Conservation (phyloP, 2,329 filamentous ascomycete species). For the Ramularia endophylla region DNA sequence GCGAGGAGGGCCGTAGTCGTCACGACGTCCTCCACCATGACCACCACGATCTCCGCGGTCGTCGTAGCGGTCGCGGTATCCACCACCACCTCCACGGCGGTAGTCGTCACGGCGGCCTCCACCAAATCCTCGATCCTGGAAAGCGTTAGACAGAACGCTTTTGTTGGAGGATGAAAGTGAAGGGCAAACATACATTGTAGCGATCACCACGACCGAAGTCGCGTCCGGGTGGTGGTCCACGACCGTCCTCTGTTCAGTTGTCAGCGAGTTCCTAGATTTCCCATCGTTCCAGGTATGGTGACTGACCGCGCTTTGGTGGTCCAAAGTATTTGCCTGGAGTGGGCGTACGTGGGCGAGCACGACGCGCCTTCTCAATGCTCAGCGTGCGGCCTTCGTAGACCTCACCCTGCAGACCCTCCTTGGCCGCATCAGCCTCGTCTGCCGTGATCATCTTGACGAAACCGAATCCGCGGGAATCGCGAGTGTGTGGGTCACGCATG, state of each 20-base stretch:
- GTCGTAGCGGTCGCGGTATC: conserved; percentile 54
- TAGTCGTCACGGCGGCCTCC: conserved; percentile 44
- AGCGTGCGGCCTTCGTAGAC: conserved; percentile 90
- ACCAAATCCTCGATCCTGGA: conserved; percentile 31
- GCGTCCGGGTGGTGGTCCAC: conserved; percentile 28
- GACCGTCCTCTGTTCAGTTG: conserved; percentile 34
- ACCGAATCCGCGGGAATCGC: conserved; percentile 96
- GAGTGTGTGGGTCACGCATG: conserved; percentile 97
- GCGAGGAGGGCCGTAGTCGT: conserved; percentile 43
- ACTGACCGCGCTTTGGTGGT: conserved; percentile 70
- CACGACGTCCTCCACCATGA: conserved; percentile 53
- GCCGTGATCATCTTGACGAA: conserved; percentile 99
- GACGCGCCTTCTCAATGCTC: conserved; percentile 98
- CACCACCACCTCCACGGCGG: conserved; percentile 42
- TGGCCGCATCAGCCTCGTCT: conserved; percentile 93
- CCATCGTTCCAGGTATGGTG: conserved; percentile 9
- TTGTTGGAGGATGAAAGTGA: neutral
- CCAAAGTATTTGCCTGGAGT: conserved; percentile 99
- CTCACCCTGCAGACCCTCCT: conserved; percentile 92
- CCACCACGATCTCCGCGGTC: conserved; percentile 54
- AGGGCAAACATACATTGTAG: conserved; percentile 33
- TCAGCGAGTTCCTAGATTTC: conserved; percentile 18
- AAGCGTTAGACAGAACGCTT: conserved; percentile 7
- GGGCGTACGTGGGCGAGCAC: conserved; percentile 87
- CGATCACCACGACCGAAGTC: conserved; percentile 44